Evolutionary conservation across 169 alveolate genomes (phyloP).

Genomic region (Cryptosporidium sp.): DNA sequence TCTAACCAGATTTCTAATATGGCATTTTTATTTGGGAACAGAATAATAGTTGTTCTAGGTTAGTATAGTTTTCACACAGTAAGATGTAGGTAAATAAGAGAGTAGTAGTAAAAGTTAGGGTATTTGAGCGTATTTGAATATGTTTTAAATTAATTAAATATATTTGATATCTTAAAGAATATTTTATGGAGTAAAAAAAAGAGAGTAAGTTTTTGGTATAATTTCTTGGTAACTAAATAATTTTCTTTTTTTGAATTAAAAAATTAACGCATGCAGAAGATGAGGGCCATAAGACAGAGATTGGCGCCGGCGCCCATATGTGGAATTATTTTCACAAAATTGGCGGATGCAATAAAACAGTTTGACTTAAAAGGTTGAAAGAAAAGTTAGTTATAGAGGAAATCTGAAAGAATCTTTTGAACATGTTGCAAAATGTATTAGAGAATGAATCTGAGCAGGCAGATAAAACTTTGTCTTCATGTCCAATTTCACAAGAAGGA

Average conservation of each 20-base stretch:
- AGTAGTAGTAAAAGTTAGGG: background rate
- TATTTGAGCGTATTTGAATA: background rate
- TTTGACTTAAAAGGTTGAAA: background rate
- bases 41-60: no score
- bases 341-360: conserved; percentile 5
- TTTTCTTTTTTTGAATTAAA: background rate
- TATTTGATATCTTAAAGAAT: no score
- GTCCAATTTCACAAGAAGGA: background rate
- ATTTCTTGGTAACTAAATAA: background rate
- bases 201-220: background rate
- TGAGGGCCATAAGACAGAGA: background rate
- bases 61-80: background rate
- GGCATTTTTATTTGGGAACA: no score
- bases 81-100: no score
- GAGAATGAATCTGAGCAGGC: background rate
- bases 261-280: background rate
- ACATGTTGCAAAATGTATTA: conserved; percentile 1
- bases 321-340: background rate
- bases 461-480: background rate
- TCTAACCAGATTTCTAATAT: no score
- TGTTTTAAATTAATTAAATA: no score
- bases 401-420: background rate
- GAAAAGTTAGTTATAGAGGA: conserved; percentile 6
- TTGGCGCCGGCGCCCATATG: conserved; percentile 5
- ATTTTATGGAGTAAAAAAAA: background rate